These are phyloP conservation scores for Rhodomyrtus tomentosa DNA, from an alignment of 345 rosid genomes.

Conservation along the genomic window DNA sequence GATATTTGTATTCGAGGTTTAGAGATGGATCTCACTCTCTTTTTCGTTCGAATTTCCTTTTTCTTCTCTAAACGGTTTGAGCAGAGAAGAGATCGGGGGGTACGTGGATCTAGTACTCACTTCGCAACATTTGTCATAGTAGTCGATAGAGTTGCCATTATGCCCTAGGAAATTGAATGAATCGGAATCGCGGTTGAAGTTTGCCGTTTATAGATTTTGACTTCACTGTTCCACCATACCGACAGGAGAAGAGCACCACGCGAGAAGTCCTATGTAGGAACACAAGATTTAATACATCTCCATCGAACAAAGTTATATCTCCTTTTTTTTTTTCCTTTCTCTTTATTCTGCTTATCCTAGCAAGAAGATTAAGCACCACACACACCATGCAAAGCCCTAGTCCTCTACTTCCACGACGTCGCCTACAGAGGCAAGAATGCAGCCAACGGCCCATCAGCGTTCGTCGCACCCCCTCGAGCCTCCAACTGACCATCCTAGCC, in stretches of 20 bases:
- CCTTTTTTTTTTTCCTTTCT: too few species aligned
- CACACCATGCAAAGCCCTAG: too few species aligned
- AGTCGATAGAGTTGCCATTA: background rate
- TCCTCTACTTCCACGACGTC: too few species aligned
- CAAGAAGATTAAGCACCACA: too few species aligned
- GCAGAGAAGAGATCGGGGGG: background rate
- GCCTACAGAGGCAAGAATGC: too few species aligned
- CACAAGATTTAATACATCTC: background rate
- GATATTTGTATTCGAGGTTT: background rate
- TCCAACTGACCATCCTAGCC: too few species aligned
- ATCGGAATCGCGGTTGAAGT: background rate
- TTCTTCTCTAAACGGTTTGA: background rate
- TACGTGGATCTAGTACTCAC: background rate
- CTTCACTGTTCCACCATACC: background rate
- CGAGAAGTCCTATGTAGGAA: background rate
- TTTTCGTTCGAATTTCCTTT: background rate
- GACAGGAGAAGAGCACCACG: background rate
- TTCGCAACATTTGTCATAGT: background rate
- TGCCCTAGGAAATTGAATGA: background rate
- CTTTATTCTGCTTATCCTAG: too few species aligned
- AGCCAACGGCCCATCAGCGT: too few species aligned
- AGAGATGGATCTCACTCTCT: background rate
- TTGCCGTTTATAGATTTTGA: too few species aligned
- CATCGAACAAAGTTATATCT: too few species aligned
- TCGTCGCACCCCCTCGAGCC: too few species aligned